Conservation (phyloP, 352 stramenopile genomes). For the Phytophthora sansomeana region DNA sequence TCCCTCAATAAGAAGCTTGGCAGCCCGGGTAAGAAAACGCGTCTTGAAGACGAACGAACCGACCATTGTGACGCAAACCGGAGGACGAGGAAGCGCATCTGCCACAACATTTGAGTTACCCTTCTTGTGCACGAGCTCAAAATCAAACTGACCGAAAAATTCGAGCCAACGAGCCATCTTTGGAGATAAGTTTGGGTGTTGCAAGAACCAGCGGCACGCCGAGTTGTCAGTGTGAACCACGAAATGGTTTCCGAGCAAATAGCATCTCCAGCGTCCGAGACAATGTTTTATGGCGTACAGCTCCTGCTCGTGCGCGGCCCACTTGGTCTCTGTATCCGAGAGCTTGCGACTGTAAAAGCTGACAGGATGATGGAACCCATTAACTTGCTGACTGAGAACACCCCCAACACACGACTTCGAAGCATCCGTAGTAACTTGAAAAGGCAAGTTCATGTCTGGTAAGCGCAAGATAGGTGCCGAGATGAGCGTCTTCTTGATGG, state of each 20-base stretch:
- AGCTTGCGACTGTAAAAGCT: conserved; percentile 12
- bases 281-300: not conserved
- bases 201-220: conserved; percentile 3
- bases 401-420: conserved; percentile 10
- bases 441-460: conserved; percentile 10
- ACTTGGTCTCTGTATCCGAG: conserved; percentile 8
- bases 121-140: conserved; percentile 12
- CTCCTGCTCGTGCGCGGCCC: not conserved
- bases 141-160: conserved; percentile 10
- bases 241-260: conserved; percentile 6
- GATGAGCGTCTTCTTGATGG: conserved; percentile 18
- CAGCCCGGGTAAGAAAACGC: conserved; percentile 1
- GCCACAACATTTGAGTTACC: conserved; percentile 5
- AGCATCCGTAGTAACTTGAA: conserved; percentile 8
- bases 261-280: not conserved
- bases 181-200: conserved; percentile 1
- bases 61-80: conserved; percentile 1
- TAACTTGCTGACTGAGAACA: conserved; percentile 10
- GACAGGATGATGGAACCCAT: conserved; percentile 10
- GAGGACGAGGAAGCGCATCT: conserved; percentile 4
- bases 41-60: conserved; percentile 9
- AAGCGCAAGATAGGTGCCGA: conserved; percentile 14
- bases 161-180: conserved; percentile 12
- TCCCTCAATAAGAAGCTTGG: conserved; percentile 8
- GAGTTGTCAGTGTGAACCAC: conserved; percentile 11